These are phyloP conservation scores for Parietichytrium sp. DNA, from an alignment of 108 stramenopile species.

Conservation along the genomic window DNA sequence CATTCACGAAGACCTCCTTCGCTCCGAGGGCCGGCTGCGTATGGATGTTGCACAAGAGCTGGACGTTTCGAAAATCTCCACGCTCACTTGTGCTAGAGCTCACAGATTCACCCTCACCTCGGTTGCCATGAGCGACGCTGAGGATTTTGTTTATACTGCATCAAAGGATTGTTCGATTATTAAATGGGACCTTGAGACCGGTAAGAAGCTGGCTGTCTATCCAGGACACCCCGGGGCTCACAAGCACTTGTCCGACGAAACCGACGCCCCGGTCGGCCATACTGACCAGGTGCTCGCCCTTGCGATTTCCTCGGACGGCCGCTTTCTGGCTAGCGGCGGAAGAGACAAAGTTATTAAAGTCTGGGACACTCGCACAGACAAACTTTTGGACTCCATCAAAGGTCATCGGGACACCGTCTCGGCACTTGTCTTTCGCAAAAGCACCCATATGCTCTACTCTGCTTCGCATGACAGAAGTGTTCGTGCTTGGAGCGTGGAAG, in stretches of 20 bases:
- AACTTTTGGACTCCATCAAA: conserved; percentile 69
- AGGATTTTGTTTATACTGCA: conserved; percentile 70
- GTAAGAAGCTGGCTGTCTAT: conserved; percentile 40
- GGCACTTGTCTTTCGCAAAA: conserved; percentile 72
- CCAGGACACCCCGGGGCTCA: conserved; percentile 36
- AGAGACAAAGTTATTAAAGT: conserved; percentile 79
- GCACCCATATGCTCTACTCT: conserved; percentile 82
- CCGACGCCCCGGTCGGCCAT: conserved; percentile 46
- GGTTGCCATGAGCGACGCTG: conserved; percentile 70
- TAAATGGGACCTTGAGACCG: conserved; percentile 82
- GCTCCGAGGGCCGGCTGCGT: conserved; percentile 2
- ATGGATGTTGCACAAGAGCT: background rate
- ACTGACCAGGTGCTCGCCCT: conserved; percentile 82
- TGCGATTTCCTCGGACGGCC: conserved; percentile 84
- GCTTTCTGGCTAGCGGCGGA: conserved; percentile 82
- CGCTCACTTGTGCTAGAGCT: background rate
- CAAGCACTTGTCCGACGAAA: background rate
- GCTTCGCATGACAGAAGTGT: conserved; percentile 86
- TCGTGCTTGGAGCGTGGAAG: conserved; percentile 48
- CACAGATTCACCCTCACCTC: conserved; percentile 65
- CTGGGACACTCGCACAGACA: conserved; percentile 72
- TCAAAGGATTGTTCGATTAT: conserved; percentile 91
- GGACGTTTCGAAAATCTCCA: background rate
- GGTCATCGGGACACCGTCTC: conserved; percentile 72
- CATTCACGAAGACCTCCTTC: conserved; percentile 8